Evolutionary conservation across 306 rosid genomes (phyloP).

Genomic region (Pterocarpus santalinus): DNA sequence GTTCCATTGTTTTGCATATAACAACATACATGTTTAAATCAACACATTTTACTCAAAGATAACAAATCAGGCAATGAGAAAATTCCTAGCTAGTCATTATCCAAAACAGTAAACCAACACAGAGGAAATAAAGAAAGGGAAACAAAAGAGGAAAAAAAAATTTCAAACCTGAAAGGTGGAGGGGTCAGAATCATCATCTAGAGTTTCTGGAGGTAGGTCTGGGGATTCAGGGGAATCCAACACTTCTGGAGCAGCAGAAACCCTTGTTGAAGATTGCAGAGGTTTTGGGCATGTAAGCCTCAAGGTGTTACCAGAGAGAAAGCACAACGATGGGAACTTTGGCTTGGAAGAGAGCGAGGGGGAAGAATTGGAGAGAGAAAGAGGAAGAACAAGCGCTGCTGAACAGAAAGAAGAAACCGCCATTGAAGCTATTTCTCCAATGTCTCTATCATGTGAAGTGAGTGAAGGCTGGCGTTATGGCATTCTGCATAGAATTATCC

Average conservation of each 20-base stretch:
- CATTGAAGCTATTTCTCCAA: constrained; percentile 57
- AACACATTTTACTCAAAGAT: not conserved
- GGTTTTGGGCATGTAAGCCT: constrained; percentile 55
- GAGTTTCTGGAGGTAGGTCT: constrained; percentile 56
- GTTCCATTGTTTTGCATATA: not conserved
- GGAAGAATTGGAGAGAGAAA: constrained; percentile 60
- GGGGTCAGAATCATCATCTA: constrained; percentile 52
- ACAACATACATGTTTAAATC: not conserved
- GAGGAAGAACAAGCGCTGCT: constrained; percentile 54
- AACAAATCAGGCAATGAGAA: not conserved
- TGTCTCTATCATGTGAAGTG: not conserved
- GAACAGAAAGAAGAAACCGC: constrained; percentile 77
- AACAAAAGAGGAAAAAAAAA: not conserved
- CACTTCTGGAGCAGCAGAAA: constrained; percentile 76
- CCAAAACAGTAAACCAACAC: constrained; percentile 21
- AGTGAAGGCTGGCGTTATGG: not conserved
- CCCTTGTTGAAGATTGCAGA: constrained; percentile 54
- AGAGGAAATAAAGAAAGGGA: constrained; percentile 17
- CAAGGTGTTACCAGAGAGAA: constrained; percentile 46
- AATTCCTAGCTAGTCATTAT: not conserved
- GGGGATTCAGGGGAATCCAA: constrained; percentile 58
- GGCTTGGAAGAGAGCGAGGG: constrained; percentile 53
- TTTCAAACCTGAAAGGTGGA: constrained; percentile 55
- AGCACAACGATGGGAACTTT: constrained; percentile 46
- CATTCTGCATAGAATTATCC: constrained; percentile 55